These are phyloP conservation scores for Nemania sp. DNA, from an alignment of 2,329 filamentous ascomycete genomes.

Conservation along the genomic window DNA sequence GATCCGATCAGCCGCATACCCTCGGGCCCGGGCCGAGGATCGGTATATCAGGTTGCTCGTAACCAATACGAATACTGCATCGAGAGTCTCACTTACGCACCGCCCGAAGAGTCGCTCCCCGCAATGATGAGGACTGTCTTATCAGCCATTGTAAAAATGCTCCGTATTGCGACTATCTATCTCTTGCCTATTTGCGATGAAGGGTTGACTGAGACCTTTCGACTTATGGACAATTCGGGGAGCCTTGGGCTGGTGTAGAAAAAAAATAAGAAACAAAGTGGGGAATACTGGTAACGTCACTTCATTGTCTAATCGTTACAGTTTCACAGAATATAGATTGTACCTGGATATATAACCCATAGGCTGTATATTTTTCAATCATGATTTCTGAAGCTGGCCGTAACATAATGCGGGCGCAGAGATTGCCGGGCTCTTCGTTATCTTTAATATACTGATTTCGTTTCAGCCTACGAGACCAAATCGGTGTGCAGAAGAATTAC, in stretches of 20 bases:
- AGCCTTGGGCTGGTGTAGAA: not conserved
- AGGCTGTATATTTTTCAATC: too few species aligned
- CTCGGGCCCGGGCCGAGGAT: not conserved
- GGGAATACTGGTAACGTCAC: slow-evolving; percentile 18
- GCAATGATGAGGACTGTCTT: slow-evolving; percentile 76
- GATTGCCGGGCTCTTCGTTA: too few species aligned
- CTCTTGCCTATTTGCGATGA: not conserved
- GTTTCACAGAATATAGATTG: slow-evolving; percentile 1
- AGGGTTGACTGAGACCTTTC: not conserved
- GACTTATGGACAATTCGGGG: too few species aligned
- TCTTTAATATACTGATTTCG: not conserved
- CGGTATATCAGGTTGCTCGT: not conserved
- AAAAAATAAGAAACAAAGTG: slow-evolving; percentile 17
- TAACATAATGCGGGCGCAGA: too few species aligned
- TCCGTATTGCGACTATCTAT: not conserved
- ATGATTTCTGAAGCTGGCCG: too few species aligned
- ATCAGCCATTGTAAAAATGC: slow-evolving; percentile 39
- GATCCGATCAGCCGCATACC: not conserved
- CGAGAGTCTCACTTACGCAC: slow-evolving; percentile 62
- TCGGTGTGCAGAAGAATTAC: not conserved
- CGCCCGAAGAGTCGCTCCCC: slow-evolving; percentile 87
- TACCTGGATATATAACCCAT: not conserved
- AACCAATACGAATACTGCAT: slow-evolving; percentile 6
- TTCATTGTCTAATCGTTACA: slow-evolving; percentile 5
- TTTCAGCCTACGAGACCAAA: not conserved